Evolutionary conservation across 768 basidiomycete species (phyloP).

Genomic region (Neoboletus subvelutipes): DNA sequence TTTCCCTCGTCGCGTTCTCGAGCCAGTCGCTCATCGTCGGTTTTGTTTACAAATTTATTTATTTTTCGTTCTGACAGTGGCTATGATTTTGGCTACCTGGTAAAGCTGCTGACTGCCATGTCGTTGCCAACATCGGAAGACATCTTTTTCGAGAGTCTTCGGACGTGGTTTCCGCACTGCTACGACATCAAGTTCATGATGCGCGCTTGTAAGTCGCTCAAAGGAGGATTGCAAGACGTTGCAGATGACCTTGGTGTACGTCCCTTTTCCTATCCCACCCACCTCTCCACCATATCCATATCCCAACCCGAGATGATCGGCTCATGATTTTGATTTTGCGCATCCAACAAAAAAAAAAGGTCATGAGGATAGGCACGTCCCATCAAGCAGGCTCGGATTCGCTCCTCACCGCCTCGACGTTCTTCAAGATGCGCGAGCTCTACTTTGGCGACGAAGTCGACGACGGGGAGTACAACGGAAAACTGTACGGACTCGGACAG

Average conservation of each 20-base stretch:
- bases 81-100: constrained; percentile 98
- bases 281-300: neutral
- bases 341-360: constrained; percentile 34
- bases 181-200: constrained; percentile 99
- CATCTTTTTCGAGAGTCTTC: constrained; percentile 83
- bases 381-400: constrained; percentile 99
- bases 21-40: neutral
- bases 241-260: constrained; percentile 93
- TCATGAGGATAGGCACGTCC: constrained; percentile 83
- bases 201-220: constrained; percentile 75
- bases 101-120: constrained; percentile 85
- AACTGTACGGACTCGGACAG: constrained; percentile 80
- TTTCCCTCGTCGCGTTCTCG: neutral
- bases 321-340: neutral
- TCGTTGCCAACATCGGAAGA: constrained; percentile 89
- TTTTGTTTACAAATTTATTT: neutral
- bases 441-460: constrained; percentile 93
- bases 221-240: constrained; percentile 92
- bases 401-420: constrained; percentile 87
- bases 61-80: constrained; percentile 54
- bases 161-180: constrained; percentile 91
- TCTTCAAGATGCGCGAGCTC: constrained; percentile 92
- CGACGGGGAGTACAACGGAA: constrained; percentile 76
- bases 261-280: constrained; percentile 14
- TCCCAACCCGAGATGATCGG: neutral